Base-by-base conservation (phyloP, 306 rosid species). In the Pachyrhizus erosus region DNA sequence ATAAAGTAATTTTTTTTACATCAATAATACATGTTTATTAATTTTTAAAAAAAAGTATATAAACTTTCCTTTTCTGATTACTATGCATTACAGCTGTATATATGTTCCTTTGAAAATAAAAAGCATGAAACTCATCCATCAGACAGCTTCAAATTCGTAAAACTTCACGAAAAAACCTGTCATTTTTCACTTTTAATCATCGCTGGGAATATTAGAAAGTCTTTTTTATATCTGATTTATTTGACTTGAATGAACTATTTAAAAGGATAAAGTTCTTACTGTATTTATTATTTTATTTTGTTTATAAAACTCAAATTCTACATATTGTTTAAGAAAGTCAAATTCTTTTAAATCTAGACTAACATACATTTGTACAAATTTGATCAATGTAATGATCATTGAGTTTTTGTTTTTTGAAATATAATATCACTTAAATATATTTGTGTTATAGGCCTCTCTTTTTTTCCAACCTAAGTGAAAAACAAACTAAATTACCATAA, bases 61-160 rank as follows among this genome's bases (percentile, higher is more conserved):
- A 42, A 42, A 42, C 57, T 72, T 73, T 81, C 58, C 2, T 27
- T 81, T 73, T 73, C 67, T 1, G 31, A 10, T 18, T 45, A 71
- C 66, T 61, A 34, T 29, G 78, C 42, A 72, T 71, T 72, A 64
- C 80, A 81, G 75, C 75, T 62, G 74, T 80, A 13, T 70, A 29
- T 80, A n/a, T 57, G 54, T 72, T 33, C 37, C 21, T 57, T 13
- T 43, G 71, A 3, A 31, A 45, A 3, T 39, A 45, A 45, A 42
- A 42, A 5, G 37, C 27, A 23, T 77, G 31, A n/a, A 54, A 70
- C 78, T 20, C 42, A n/a, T 57, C 48, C 37, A 79, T 40, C 68
- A 39, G 24, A 51, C 39, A 24, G n/a, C 73, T 68, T 68, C 73
- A 18, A 31, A 67, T 39, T 39, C 12, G 33, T 39, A 34, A 68